phyloP scores from a whole-genome alignment of 148 eudicot species.

The Beta vulgaris region DNA sequence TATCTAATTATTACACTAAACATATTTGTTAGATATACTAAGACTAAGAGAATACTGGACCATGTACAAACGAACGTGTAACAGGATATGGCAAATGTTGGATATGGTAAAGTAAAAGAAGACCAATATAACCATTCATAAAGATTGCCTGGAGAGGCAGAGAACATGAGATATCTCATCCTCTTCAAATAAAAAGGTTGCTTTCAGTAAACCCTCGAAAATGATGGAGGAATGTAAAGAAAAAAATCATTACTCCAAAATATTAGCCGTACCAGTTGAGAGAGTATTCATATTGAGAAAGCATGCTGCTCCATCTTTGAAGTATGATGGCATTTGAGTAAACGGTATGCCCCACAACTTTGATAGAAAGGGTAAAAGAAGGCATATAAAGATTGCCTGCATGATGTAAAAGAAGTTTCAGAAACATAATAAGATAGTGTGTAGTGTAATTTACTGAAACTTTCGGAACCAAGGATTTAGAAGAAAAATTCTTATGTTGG shows the following conservation, averaged over 20 bases:
- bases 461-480: neutral
- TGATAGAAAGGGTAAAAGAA: constrained; percentile 88
- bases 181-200: neutral
- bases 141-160: neutral
- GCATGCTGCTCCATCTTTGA: constrained; percentile 96
- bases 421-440: neutral
- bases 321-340: constrained; percentile 73
- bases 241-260: neutral
- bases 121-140: neutral
- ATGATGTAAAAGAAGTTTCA: constrained; percentile 8
- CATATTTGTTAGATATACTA: neutral
- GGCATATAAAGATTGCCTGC: constrained; percentile 92
- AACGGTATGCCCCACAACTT: constrained; percentile 97
- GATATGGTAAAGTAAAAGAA: neutral
- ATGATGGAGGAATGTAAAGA: neutral
- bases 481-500: neutral
- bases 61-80: neutral
- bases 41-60: neutral
- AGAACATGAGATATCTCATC: neutral
- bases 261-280: constrained; percentile 49
- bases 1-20: neutral
- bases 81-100: neutral
- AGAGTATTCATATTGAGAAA: constrained; percentile 70
- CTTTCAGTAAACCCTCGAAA: neutral
- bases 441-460: neutral